Evolutionary conservation across 371 early-diverging fungal species (phyloP).

Genomic region (Mucor saturninus): DNA sequence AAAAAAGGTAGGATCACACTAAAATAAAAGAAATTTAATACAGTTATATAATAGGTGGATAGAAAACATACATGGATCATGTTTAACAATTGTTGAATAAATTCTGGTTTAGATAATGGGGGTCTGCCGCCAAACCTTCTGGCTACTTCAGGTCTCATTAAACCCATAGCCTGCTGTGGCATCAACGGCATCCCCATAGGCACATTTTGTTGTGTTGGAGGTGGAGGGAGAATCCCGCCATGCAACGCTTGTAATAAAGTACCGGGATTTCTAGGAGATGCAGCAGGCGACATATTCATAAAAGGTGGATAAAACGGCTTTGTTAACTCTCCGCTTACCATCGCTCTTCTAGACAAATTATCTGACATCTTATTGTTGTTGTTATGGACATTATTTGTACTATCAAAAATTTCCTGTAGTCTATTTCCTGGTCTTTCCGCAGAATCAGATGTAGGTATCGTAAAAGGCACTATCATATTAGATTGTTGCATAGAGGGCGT

Average conservation of each 20-base stretch:
- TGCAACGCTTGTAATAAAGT: slow-evolving; percentile 51
- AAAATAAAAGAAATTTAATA: not conserved
- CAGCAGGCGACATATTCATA: slow-evolving; percentile 26
- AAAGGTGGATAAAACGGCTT: slow-evolving; percentile 42
- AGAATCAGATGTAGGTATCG: slow-evolving; percentile 19
- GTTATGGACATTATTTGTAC: not conserved
- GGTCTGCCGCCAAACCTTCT: slow-evolving; percentile 33
- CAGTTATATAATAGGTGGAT: not conserved
- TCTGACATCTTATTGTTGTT: slow-evolving; percentile 5
- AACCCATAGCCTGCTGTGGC: slow-evolving; percentile 31
- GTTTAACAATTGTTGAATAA: slow-evolving; percentile 53
- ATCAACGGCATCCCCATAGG: slow-evolving; percentile 30
- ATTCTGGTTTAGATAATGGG: slow-evolving; percentile 50
- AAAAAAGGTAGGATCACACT: slow-evolving; percentile 41
- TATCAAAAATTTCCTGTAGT: slow-evolving; percentile 13
- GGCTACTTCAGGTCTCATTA: slow-evolving; percentile 34
- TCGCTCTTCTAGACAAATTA: slow-evolving; percentile 9
- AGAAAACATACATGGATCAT: slow-evolving; percentile 44
- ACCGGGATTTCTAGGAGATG: slow-evolving; percentile 45
- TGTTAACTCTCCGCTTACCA: slow-evolving; percentile 29
- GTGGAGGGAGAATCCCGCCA: slow-evolving; percentile 30
- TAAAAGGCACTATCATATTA: slow-evolving; percentile 4
- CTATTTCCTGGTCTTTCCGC: slow-evolving; percentile 21
- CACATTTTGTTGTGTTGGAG: slow-evolving; percentile 25
- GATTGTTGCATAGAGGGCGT: slow-evolving; percentile 14